Evolutionary conservation across 164 flowering plant species (phyloP).

Genomic region (Litsea cubeba): DNA sequence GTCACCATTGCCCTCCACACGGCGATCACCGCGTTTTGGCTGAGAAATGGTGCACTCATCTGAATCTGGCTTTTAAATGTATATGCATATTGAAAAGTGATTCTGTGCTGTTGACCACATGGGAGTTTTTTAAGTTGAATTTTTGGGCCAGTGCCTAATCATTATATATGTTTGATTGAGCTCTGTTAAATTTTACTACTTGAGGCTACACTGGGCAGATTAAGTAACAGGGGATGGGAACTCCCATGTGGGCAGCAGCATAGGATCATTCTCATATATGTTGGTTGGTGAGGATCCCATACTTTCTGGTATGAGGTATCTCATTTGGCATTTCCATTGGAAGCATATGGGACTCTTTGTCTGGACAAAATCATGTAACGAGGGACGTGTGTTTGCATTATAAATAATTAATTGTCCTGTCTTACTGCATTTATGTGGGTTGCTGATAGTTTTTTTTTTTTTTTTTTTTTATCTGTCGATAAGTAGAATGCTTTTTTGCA

Average conservation of each 20-base stretch:
- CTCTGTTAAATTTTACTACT: too few species aligned
- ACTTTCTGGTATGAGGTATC: too few species aligned
- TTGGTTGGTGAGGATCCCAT: too few species aligned
- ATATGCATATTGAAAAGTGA: too few species aligned
- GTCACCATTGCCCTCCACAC: slow-evolving; percentile 15
- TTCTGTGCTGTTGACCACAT: too few species aligned
- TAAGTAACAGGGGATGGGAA: too few species aligned
- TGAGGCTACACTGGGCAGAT: too few species aligned
- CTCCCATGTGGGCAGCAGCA: too few species aligned
- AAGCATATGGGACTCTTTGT: not conserved
- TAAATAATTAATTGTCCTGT: not conserved
- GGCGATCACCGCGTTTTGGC: slow-evolving; percentile 7
- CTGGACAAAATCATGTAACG: not conserved
- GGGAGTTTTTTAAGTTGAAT: too few species aligned
- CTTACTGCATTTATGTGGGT: not conserved
- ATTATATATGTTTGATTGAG: too few species aligned
- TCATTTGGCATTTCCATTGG: not conserved
- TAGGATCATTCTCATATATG: too few species aligned
- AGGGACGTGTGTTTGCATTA: not conserved
- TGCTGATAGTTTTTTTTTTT: not conserved
- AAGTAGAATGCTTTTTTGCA: not conserved
- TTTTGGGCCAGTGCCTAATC: too few species aligned
- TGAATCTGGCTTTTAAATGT: not conserved
- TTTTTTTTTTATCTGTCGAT: not conserved
- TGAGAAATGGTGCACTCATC: not conserved